Percentiles rank a stretch among this genome's conserved stretches.
phyloP scores from a whole-genome alignment of 768 basidiomycete species.

The Boletus edulis region DNA sequence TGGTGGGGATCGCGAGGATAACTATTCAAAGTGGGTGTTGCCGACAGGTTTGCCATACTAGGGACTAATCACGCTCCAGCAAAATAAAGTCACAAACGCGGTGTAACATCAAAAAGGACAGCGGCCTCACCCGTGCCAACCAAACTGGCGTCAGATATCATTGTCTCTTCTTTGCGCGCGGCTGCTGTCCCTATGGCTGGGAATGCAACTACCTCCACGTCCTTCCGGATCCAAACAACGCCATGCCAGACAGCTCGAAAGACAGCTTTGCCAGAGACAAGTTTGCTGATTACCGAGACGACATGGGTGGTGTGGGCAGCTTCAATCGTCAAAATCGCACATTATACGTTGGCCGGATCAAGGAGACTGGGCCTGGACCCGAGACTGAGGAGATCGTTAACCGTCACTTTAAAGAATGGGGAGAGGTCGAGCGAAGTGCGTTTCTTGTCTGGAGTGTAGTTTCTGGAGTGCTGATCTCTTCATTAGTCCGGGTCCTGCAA shows the following conservation, averaged over 20 bases:
- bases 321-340: slow-evolving; percentile 95
- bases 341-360: slow-evolving; percentile 90
- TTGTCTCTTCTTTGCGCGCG: slow-evolving; percentile 94
- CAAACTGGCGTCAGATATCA: slow-evolving; percentile 89
- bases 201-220: slow-evolving; percentile 96
- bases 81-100: slow-evolving; percentile 94
- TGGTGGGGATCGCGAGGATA: slow-evolving; percentile 97
- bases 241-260: slow-evolving; percentile 86
- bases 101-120: slow-evolving; percentile 84
- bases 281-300: slow-evolving; percentile 95
- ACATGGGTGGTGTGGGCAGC: slow-evolving; percentile 99
- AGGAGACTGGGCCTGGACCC: slow-evolving; percentile 81
- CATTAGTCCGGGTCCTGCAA: slow-evolving; percentile 81
- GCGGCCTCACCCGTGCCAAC: slow-evolving; percentile 93
- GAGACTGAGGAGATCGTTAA: slow-evolving; percentile 92
- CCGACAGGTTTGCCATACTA: not conserved
- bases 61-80: slow-evolving; percentile 37
- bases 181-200: slow-evolving; percentile 97
- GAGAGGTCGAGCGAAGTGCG: slow-evolving; percentile 87
- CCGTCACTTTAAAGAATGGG: slow-evolving; percentile 96
- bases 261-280: slow-evolving; percentile 98
- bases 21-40: slow-evolving; percentile 80
- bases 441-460: slow-evolving; percentile 14
- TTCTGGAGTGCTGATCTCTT: slow-evolving; percentile 4
- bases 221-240: slow-evolving; percentile 67